Evolutionary conservation across 2,329 filamentous ascomycete species (phyloP).

Genomic region (Thyridium curvatum): DNA sequence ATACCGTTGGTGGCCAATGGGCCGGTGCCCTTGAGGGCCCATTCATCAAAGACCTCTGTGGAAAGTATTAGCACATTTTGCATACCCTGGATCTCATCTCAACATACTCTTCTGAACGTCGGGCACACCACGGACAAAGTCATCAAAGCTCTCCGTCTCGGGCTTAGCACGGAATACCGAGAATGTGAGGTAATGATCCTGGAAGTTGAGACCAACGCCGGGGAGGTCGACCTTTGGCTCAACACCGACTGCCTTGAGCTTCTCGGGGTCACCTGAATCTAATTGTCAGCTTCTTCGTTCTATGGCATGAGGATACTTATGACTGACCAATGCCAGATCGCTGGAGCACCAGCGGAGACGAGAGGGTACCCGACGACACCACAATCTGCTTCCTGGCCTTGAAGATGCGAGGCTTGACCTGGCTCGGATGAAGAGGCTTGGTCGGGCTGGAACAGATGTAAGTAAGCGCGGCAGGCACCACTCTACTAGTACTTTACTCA

Average conservation of each 20-base stretch:
- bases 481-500: no score
- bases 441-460: constrained; percentile 34
- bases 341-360: constrained; percentile 69
- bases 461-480: no score
- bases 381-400: constrained; percentile 69
- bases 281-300: constrained; percentile 2
- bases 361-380: constrained; percentile 65
- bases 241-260: constrained; percentile 62
- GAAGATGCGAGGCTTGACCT: constrained; percentile 49
- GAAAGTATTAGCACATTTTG: constrained; percentile 3
- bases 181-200: constrained; percentile 70
- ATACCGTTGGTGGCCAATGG: constrained; percentile 74
- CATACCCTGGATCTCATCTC: neutral
- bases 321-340: constrained; percentile 58
- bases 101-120: constrained; percentile 58
- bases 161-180: constrained; percentile 67
- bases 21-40: constrained; percentile 73
- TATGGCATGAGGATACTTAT: no score
- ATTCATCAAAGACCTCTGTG: constrained; percentile 63
- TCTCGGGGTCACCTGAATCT: constrained; percentile 53
- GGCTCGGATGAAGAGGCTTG: constrained; percentile 56
- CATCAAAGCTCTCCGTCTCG: constrained; percentile 71
- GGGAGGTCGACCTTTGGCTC: constrained; percentile 65
- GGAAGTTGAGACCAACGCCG: constrained; percentile 70
- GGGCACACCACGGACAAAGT: constrained; percentile 69